Evolutionary conservation across 768 basidiomycete genomes (phyloP).

Genomic region (Amanita jacksonii): DNA sequence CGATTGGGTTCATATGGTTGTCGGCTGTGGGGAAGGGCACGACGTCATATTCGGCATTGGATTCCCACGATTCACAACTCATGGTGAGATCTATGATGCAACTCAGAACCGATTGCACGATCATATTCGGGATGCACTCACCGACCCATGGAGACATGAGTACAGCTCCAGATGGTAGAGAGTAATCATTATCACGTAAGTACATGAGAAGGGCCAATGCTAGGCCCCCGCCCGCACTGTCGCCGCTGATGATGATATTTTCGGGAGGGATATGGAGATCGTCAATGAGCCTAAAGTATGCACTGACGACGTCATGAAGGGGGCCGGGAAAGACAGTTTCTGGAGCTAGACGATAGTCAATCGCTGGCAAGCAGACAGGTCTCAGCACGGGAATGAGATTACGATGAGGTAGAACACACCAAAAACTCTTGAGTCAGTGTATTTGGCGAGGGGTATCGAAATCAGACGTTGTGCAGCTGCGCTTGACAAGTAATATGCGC

Average conservation of each 20-base stretch:
- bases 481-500: slow-evolving; percentile 89
- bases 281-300: slow-evolving; percentile 79
- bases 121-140: slow-evolving; percentile 28
- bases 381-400: slow-evolving; percentile 5
- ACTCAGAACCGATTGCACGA: slow-evolving; percentile 3
- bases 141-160: slow-evolving; percentile 96
- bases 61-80: slow-evolving; percentile 98
- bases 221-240: slow-evolving; percentile 91
- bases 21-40: slow-evolving; percentile 62
- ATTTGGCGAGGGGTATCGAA: slow-evolving; percentile 86
- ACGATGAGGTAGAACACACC: slow-evolving; percentile 21
- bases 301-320: slow-evolving; percentile 73
- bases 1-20: slow-evolving; percentile 88
- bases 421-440: slow-evolving; percentile 84
- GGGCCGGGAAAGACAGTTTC: slow-evolving; percentile 93
- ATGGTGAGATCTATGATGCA: slow-evolving; percentile 69
- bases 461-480: slow-evolving; percentile 85
- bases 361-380: slow-evolving; percentile 39
- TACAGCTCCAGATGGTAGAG: slow-evolving; percentile 77
- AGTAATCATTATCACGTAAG: slow-evolving; percentile 83
- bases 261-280: slow-evolving; percentile 87
- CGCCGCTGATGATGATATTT: slow-evolving; percentile 83
- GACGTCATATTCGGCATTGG: slow-evolving; percentile 81
- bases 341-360: slow-evolving; percentile 94
- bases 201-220: slow-evolving; percentile 85